Conservation (phyloP, 208 protist genomes). For the Angomonas deanei region DNA sequence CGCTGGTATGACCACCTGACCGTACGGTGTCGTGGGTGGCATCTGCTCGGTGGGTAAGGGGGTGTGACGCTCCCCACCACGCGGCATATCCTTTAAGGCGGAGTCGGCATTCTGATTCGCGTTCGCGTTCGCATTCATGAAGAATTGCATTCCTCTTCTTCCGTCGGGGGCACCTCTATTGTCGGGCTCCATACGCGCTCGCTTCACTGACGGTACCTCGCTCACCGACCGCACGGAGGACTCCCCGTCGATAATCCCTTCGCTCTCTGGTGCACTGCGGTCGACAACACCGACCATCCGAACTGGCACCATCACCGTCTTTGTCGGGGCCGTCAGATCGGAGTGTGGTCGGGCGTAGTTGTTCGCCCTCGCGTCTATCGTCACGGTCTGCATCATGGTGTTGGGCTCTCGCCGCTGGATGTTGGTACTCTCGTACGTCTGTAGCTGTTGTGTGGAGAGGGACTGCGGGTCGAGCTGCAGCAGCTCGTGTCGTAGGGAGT, state of each 20-base stretch:
- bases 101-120: slow-evolving; percentile 16
- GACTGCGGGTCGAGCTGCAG: slow-evolving; percentile 50
- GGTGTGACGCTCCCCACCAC: slow-evolving; percentile 19
- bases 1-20: slow-evolving; percentile 68
- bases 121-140: slow-evolving; percentile 27
- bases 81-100: slow-evolving; percentile 48
- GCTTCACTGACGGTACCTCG: slow-evolving; percentile 24
- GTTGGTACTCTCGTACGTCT: slow-evolving; percentile 26
- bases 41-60: slow-evolving; percentile 21
- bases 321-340: slow-evolving; percentile 19
- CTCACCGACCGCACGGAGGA: slow-evolving; percentile 39
- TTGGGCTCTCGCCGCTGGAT: slow-evolving; percentile 12
- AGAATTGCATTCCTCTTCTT: slow-evolving; percentile 40
- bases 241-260: slow-evolving; percentile 46
- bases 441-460: slow-evolving; percentile 28
- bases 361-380: slow-evolving; percentile 71
- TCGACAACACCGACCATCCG: slow-evolving; percentile 25
- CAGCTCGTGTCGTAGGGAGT: slow-evolving; percentile 74
- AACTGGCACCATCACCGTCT: slow-evolving; percentile 54
- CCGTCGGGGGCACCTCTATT: slow-evolving; percentile 10
- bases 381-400: background rate
- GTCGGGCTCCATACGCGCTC: slow-evolving; percentile 27
- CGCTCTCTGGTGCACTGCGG: background rate
- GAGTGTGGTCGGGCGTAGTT: slow-evolving; percentile 81
- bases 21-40: slow-evolving; percentile 59